Conservation (phyloP, 1,284 basidiomycete genomes). For the Butyriboletus appendiculatus region DNA sequence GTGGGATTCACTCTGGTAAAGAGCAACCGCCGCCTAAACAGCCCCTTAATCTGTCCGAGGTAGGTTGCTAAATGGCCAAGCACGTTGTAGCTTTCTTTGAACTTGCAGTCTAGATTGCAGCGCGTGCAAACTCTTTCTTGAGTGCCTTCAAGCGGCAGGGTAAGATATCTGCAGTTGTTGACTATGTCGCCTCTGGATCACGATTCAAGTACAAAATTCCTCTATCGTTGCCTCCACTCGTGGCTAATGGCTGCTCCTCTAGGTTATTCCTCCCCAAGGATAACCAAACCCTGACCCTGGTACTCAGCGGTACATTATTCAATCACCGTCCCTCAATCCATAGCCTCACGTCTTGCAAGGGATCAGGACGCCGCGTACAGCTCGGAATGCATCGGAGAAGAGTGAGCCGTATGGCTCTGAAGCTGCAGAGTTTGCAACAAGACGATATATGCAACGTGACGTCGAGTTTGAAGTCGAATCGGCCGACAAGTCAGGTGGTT, state of each 20-base stretch:
- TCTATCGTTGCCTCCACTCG: neutral
- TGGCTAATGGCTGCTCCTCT: slow-evolving; percentile 9
- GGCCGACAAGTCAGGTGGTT: slow-evolving; percentile 94
- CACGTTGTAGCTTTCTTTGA: slow-evolving; percentile 3
- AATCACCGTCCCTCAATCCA: neutral
- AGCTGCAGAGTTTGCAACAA: slow-evolving; percentile 78
- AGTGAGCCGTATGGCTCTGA: slow-evolving; percentile 89
- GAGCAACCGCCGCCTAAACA: slow-evolving; percentile 74
- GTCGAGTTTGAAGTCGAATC: slow-evolving; percentile 91
- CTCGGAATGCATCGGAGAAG: slow-evolving; percentile 82
- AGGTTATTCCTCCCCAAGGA: slow-evolving; percentile 89
- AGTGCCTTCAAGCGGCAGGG: slow-evolving; percentile 92
- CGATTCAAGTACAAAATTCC: slow-evolving; percentile 75
- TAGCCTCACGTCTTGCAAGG: slow-evolving; percentile 43
- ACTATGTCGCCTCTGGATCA: slow-evolving; percentile 92
- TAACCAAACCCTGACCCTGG: slow-evolving; percentile 87
- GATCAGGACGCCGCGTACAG: slow-evolving; percentile 82
- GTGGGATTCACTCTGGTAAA: slow-evolving; percentile 93
- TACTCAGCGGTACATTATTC: slow-evolving; percentile 67
- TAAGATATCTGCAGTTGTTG: slow-evolving; percentile 82
- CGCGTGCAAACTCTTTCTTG: slow-evolving; percentile 83
- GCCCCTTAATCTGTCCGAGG: slow-evolving; percentile 88
- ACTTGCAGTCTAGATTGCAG: slow-evolving; percentile 49
- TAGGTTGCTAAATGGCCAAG: slow-evolving; percentile 4
- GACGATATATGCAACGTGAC: slow-evolving; percentile 90